Evolutionary conservation across 306 rosid genomes (phyloP).

Genomic region (Sphenostylis stenocarpa): DNA sequence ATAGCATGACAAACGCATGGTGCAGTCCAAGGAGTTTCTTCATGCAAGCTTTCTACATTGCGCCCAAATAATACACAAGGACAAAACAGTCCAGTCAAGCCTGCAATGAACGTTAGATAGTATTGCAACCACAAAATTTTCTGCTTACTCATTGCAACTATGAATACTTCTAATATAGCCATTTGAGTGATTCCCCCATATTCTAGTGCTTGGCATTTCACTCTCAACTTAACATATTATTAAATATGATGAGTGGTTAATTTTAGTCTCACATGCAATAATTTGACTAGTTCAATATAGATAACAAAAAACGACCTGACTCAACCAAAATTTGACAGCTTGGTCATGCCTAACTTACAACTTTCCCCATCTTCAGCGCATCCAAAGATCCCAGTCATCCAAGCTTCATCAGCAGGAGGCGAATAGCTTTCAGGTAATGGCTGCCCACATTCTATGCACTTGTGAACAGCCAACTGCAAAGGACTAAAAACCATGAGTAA

Average conservation of each 20-base stretch:
- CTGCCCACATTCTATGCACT: conserved; percentile 67
- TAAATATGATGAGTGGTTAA: neutral
- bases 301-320: neutral
- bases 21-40: conserved; percentile 60
- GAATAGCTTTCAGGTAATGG: conserved; percentile 70
- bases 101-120: conserved; percentile 38
- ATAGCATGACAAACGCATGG: conserved; percentile 73
- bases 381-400: conserved; percentile 77
- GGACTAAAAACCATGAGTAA: neutral
- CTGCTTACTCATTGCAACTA: conserved; percentile 16
- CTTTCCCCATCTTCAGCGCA: conserved; percentile 57
- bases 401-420: conserved; percentile 72
- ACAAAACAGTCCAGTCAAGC: conserved; percentile 70
- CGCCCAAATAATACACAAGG: conserved; percentile 76
- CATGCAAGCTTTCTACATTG: conserved; percentile 56
- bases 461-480: conserved; percentile 57
- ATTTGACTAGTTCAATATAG: neutral
- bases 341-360: conserved; percentile 45
- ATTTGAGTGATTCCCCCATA: neutral
- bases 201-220: neutral
- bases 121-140: neutral
- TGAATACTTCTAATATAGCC: neutral
- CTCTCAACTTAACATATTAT: neutral
- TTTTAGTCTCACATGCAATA: neutral
- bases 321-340: conserved; percentile 1